Evolutionary conservation across 306 rosid species (phyloP).

Genomic region (Gynostemma pentaphyllum): DNA sequence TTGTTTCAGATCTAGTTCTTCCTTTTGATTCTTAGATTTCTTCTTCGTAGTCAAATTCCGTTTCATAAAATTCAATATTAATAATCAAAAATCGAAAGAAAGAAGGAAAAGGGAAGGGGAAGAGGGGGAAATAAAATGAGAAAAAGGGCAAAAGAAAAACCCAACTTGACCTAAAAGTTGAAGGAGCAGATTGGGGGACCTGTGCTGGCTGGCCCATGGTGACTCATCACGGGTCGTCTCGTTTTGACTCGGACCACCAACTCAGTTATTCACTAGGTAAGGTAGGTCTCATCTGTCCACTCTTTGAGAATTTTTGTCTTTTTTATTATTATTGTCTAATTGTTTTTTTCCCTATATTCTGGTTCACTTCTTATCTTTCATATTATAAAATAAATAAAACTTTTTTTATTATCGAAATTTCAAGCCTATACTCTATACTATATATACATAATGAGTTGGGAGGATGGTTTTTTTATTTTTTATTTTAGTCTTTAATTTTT

Average conservation of each 20-base stretch:
- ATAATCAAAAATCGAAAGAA: slow-evolving; percentile 1
- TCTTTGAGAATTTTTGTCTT: neutral
- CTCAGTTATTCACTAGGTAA: neutral
- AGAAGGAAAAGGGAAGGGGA: neutral
- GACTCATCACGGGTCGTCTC: slow-evolving; percentile 34
- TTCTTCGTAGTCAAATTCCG: slow-evolving; percentile 45
- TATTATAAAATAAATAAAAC: too few species aligned
- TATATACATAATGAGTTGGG: too few species aligned
- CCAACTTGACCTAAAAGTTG: slow-evolving; percentile 43
- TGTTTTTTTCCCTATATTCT: too few species aligned
- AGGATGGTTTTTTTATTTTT: too few species aligned
- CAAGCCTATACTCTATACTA: too few species aligned
- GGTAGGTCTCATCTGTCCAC: too few species aligned
- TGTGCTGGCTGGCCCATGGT: slow-evolving; percentile 28
- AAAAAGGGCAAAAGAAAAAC: slow-evolving; percentile 10
- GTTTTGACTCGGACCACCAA: neutral
- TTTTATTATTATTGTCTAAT: neutral
- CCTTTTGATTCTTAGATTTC: slow-evolving; percentile 23
- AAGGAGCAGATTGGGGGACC: slow-evolving; percentile 12
- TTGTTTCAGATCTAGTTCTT: slow-evolving; percentile 37
- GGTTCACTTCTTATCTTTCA: too few species aligned
- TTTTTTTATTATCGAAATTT: too few species aligned
- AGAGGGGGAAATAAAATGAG: neutral
- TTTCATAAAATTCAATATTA: slow-evolving; percentile 24
- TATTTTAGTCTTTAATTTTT: too few species aligned